Percentiles rank a stretch among this genome's conserved stretches.
phyloP scores from a whole-genome alignment of 148 eudicot species.

The Rhododendron vialii region DNA sequence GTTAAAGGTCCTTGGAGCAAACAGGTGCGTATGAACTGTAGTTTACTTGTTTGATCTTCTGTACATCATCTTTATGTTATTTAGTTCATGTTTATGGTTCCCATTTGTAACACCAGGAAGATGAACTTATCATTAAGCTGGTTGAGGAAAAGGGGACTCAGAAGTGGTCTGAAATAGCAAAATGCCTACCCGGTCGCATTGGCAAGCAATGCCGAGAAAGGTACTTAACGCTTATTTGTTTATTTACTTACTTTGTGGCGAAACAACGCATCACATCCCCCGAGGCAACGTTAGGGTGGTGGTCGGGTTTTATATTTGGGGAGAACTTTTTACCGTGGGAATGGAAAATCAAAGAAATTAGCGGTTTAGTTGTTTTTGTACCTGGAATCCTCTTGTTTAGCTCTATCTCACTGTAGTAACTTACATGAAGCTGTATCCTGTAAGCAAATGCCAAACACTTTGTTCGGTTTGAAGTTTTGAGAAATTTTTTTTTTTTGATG shows the following conservation, averaged over 20 bases:
- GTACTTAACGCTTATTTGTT: conserved; percentile 17
- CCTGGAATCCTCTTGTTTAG: not conserved
- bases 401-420: not conserved
- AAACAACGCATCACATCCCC: not conserved
- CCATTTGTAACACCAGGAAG: conserved; percentile 48
- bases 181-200: conserved; percentile 63
- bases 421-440: not conserved
- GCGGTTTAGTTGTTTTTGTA: not conserved
- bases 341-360: not conserved
- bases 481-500: too few relatives aligned
- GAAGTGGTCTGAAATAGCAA: conserved; percentile 77
- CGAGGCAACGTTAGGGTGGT: not conserved
- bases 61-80: not conserved
- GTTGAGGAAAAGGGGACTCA: conserved; percentile 55
- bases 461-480: too few relatives aligned
- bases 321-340: not conserved
- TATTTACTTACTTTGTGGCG: not conserved
- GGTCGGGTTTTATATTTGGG: not conserved
- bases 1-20: conserved; percentile 85
- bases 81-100: not conserved
- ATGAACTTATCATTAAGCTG: conserved; percentile 57
- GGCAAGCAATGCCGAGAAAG: conserved; percentile 92
- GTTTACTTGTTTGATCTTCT: not conserved
- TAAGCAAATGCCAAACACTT: not conserved
- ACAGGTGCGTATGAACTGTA: conserved; percentile 39